A percentile compares a stretch with the other conserved stretches of the same genome.
These are phyloP conservation scores for Talaromyces trachyspermus DNA, from an alignment of 495 filamentous ascomycete genomes.

Conservation along the genomic window DNA sequence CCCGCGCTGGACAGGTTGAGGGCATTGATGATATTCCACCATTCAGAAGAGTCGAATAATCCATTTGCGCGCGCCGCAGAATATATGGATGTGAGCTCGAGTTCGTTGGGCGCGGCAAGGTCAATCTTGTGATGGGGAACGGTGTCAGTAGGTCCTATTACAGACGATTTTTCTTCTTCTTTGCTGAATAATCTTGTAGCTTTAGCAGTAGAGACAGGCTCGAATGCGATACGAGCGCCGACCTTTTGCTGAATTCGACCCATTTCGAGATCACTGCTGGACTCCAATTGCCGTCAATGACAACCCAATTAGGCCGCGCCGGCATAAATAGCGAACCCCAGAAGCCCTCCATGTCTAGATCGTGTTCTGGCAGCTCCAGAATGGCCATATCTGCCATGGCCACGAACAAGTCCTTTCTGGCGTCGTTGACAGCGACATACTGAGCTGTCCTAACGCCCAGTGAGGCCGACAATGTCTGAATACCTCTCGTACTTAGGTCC, in stretches of 20 bases:
- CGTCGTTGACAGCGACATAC: conserved; percentile 85
- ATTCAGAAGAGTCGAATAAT: conserved; percentile 56
- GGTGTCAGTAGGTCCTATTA: conserved; percentile 27
- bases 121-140: conserved; percentile 58
- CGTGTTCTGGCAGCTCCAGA: conserved; percentile 47
- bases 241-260: conserved; percentile 49
- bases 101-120: conserved; percentile 72
- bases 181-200: conserved; percentile 56
- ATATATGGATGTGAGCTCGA: conserved; percentile 75
- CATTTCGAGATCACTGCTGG: conserved; percentile 53
- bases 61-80: conserved; percentile 50
- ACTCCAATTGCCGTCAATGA: conserved; percentile 80
- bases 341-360: conserved; percentile 36
- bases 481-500: conserved; percentile 56
- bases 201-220: conserved; percentile 85
- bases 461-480: conserved; percentile 47
- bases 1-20: conserved; percentile 52
- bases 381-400: conserved; percentile 96
- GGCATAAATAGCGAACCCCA: conserved; percentile 53
- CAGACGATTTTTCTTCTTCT: conserved; percentile 13
- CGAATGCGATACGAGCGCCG: conserved; percentile 62
- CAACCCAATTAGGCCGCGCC: conserved; percentile 60
- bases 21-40: conserved; percentile 74
- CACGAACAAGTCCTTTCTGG: conserved; percentile 67
- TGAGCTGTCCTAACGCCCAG: conserved; percentile 64